Percentiles rank a stretch among this genome's conserved stretches.
Conservation (phyloP, 164 flowering plant genomes). For the Macadamia integrifolia region DNA sequence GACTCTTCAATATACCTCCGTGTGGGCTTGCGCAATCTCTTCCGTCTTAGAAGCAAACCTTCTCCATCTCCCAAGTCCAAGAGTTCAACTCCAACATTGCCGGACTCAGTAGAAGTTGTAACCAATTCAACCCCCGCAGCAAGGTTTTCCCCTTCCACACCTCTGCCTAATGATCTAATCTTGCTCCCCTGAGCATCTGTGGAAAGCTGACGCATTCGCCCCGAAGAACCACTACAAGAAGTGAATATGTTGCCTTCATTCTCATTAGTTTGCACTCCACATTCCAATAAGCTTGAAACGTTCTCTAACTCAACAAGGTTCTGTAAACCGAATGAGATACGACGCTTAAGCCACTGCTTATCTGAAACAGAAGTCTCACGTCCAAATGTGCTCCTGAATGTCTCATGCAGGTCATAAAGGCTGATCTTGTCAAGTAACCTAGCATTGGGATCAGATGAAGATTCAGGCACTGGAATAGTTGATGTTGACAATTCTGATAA, state of each 20-base stretch:
- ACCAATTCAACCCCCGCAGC: too few relatives aligned
- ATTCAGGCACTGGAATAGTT: conserved; percentile 25
- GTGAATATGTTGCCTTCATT: conserved; percentile 16
- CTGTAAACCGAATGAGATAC: conserved; percentile 24
- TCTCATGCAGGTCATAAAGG: conserved; percentile 26
- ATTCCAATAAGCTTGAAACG: conserved; percentile 21
- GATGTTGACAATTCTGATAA: conserved; percentile 29
- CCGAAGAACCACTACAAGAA: conserved; percentile 15
- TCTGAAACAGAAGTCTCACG: conserved; percentile 26
- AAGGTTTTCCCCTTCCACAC: conserved; percentile 4
- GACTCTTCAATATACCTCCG: conserved; percentile 64
- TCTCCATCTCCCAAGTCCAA: conserved; percentile 18
- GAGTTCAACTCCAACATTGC: conserved; percentile 9
- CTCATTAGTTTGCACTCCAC: conserved; percentile 20
- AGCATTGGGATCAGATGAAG: conserved; percentile 18
- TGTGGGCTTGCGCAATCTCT: conserved; percentile 64
- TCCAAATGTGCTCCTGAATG: conserved; percentile 29
- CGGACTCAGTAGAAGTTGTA: conserved; percentile 2
- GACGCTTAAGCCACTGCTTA: conserved; percentile 33
- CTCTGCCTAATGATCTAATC: conserved; percentile 6
- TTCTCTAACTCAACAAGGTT: conserved; percentile 25
- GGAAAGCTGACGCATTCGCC: conserved; percentile 2
- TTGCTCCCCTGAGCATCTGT: conserved; percentile 6
- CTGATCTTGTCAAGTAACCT: conserved; percentile 23
- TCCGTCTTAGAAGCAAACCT: conserved; percentile 22